Percentiles rank a stretch among this genome's conserved stretches.
Conservation (phyloP, 805 yeast genomes). For the Zygoascus biomembranicola region DNA sequence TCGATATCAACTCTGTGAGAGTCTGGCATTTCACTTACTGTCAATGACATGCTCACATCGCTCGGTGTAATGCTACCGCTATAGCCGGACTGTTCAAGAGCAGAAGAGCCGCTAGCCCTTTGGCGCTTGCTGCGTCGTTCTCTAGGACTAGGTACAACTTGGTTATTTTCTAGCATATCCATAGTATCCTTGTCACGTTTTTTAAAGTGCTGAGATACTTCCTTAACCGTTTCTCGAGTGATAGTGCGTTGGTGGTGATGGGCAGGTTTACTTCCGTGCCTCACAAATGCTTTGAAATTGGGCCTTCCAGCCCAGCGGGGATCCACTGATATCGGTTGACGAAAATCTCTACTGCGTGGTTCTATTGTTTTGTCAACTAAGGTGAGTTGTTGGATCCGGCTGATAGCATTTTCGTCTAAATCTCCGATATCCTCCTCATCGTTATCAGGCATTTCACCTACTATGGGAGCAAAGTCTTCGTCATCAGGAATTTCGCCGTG, state of each 20-base stretch:
- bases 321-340: not conserved
- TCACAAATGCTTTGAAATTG: constrained; percentile 16
- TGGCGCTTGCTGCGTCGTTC: not conserved
- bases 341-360: not conserved
- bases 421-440: not conserved
- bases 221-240: not conserved
- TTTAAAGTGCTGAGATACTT: not conserved
- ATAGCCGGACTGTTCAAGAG: not conserved
- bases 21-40: not conserved
- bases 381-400: not conserved
- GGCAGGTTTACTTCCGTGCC: not conserved
- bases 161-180: not conserved
- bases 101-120: not conserved
- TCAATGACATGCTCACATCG: not conserved
- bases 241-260: not conserved
- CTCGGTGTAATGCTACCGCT: not conserved
- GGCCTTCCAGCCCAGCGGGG: constrained; percentile 9
- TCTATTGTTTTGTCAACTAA: constrained; percentile 11
- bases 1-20: not conserved
- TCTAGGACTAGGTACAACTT: not conserved
- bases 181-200: not conserved
- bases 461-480: not conserved
- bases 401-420: not conserved
- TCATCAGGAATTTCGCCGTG: not conserved
- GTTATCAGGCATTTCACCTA: not conserved